Percentiles rank a stretch among this genome's conserved stretches.
These are phyloP conservation scores for Metroxylon sagu DNA, from an alignment of 176 grass and related monocot species.

Conservation along the genomic window DNA sequence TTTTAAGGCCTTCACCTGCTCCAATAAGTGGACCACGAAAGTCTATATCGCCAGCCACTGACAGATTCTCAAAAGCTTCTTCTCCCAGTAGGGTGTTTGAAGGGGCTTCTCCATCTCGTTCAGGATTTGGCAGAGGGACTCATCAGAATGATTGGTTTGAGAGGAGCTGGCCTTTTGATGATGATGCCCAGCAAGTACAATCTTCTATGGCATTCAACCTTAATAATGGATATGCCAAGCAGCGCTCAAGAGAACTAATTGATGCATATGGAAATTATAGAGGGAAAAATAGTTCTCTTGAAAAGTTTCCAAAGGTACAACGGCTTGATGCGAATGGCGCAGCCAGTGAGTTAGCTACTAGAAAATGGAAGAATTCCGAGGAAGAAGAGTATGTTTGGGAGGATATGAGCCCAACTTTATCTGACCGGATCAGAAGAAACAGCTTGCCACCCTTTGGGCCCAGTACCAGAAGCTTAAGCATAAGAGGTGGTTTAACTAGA, in stretches of 20 bases:
- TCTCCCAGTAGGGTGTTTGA: conserved; percentile 39
- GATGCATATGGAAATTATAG: conserved; percentile 92
- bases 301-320: conserved; percentile 60
- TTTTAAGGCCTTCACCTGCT: conserved; percentile 26
- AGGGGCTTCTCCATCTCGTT: conserved; percentile 41
- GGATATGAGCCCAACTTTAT: conserved; percentile 94
- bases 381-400: conserved; percentile 97
- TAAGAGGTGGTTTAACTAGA: conserved; percentile 41
- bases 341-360: conserved; percentile 30
- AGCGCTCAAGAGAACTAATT: conserved; percentile 82
- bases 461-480: conserved; percentile 15
- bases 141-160: conserved; percentile 41
- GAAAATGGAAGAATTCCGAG: conserved; percentile 74
- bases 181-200: conserved; percentile 14
- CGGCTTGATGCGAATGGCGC: conserved; percentile 56
- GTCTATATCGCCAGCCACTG: conserved; percentile 55
- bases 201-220: conserved; percentile 25
- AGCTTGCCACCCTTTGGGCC: conserved; percentile 25
- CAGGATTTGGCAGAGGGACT: conserved; percentile 36
- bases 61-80: conserved; percentile 31
- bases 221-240: conserved; percentile 59
- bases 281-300: conserved; percentile 40
- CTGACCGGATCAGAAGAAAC: conserved; percentile 45
- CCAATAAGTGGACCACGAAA: conserved; percentile 20
- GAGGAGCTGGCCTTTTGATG: conserved; percentile 22